Evolutionary conservation across 2,329 filamentous ascomycete genomes (phyloP).

Genomic region (Trichoderma aggressivum): DNA sequence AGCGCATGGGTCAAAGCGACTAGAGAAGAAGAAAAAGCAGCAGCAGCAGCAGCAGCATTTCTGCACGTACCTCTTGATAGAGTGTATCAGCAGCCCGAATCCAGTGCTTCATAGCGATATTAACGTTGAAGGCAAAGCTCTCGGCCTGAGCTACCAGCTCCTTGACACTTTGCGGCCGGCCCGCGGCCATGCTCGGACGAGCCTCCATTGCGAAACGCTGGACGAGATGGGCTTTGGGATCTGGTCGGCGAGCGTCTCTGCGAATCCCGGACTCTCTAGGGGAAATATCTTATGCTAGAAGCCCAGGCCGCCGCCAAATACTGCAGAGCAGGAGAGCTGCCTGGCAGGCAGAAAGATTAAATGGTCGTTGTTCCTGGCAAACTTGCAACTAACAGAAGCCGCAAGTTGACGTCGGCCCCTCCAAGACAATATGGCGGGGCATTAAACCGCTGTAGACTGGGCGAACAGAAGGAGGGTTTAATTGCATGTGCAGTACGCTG

Average conservation of each 20-base stretch:
- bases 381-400: not conserved
- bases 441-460: not conserved
- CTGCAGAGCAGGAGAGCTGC: not conserved
- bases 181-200: slow-evolving; percentile 33
- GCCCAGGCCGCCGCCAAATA: not conserved
- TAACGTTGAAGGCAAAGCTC: slow-evolving; percentile 75
- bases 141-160: slow-evolving; percentile 74
- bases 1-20: slow-evolving; percentile 14
- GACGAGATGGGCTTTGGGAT: not conserved
- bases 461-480: not conserved
- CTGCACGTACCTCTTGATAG: slow-evolving; percentile 65
- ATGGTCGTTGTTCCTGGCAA: slow-evolving; percentile 3
- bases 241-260: slow-evolving; percentile 10
- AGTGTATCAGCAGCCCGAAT: slow-evolving; percentile 75
- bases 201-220: slow-evolving; percentile 28
- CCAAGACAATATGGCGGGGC: slow-evolving; percentile 16
- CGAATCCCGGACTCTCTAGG: slow-evolving; percentile 8
- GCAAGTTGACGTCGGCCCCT: slow-evolving; percentile 5
- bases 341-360: slow-evolving; percentile 17
- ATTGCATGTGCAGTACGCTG: not conserved
- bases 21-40: not conserved
- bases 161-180: slow-evolving; percentile 64
- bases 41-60: not conserved
- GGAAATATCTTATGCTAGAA: slow-evolving; percentile 17
- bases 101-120: slow-evolving; percentile 77